phyloP scores from a whole-genome alignment of 1,284 basidiomycete genomes.

The Leccinum pachyderme region DNA sequence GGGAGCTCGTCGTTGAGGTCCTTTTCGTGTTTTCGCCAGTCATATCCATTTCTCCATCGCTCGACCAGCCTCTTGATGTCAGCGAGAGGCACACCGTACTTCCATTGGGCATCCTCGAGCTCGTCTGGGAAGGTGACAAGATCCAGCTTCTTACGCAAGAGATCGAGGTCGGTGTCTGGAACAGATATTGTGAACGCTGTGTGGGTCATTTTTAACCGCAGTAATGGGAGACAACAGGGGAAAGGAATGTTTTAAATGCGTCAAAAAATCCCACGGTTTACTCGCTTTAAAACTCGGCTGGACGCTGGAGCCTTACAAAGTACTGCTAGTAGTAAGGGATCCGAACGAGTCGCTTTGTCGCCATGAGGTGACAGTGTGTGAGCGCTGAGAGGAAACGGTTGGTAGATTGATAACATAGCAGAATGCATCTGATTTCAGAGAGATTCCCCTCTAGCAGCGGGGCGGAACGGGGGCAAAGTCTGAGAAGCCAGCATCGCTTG shows the following conservation, averaged over 20 bases:
- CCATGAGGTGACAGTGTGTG: too few species aligned
- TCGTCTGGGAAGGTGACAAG: slow-evolving; percentile 42
- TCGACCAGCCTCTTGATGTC: slow-evolving; percentile 40
- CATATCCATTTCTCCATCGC: slow-evolving; percentile 42
- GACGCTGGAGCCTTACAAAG: too few species aligned
- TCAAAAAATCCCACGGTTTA: slow-evolving; percentile 2
- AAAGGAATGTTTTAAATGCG: neutral
- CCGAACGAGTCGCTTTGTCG: too few species aligned
- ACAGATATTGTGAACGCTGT: slow-evolving; percentile 33
- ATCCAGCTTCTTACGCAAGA: slow-evolving; percentile 35
- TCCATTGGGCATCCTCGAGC: slow-evolving; percentile 37
- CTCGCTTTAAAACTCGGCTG: neutral
- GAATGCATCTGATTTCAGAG: neutral
- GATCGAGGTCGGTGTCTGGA: slow-evolving; percentile 30
- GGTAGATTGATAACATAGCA: neutral
- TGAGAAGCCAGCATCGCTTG: neutral
- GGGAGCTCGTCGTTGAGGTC: slow-evolving; percentile 40
- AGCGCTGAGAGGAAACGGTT: neutral
- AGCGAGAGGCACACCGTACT: slow-evolving; percentile 39
- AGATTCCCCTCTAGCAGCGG: neutral
- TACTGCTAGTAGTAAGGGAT: neutral
- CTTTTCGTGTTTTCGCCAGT: slow-evolving; percentile 44
- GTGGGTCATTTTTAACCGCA: slow-evolving; percentile 9
- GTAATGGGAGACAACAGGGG: neutral
- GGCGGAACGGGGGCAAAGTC: neutral